Base-by-base conservation (phyloP, 208 protist genomes). In the Polymyxa betae region DNA sequence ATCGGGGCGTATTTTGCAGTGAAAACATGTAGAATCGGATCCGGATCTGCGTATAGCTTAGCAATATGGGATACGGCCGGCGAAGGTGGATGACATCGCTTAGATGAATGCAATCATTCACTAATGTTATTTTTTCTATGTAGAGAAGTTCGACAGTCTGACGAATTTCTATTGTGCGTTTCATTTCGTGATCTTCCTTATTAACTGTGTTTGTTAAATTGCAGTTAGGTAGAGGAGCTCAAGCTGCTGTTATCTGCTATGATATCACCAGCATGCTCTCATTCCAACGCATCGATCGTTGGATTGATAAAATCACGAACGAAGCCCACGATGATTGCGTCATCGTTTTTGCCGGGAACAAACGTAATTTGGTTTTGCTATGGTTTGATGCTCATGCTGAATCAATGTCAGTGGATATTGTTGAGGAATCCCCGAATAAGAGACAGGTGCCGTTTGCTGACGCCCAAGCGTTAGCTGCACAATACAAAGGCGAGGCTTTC, bases 101-200 rank as follows among this genome's bases (percentile, higher is more conserved):
- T 45, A 35, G 16, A 43, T n/a, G n/a, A 43, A 5, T 35, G 12
- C 16, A 82, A n/a, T 12, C 72, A 35, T 40, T 35, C 35, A 5
- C 35, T n/a, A 82, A 20, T 5, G n/a, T 45, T n/a, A 82, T 82
- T 40, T 35, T 35, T 35, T 29, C 29, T 29, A 16, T 66, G 54
- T 43, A 82, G 72, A 82, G n/a, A 82, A 43, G 72, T 82, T 82
- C 72, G 72, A 82, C n/a, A 82, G 72, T 43, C n/a, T 82, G n/a
- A 82, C 72, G 72, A 82, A 82, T 35, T 82, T 82, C 72, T 82
- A 82, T 43, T 82, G 72, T 82, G 35, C 5, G 49, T 29, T 29
- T 60, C 5, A 60, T 60, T 60, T 5, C 49, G 49, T 24, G 5
- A 5, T 24, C 49, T 5, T 60, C 5, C 24, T 60, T 24, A 5